These are phyloP conservation scores for Westerdykella ornata DNA, from an alignment of 2,329 filamentous ascomycete species.

Conservation along the genomic window DNA sequence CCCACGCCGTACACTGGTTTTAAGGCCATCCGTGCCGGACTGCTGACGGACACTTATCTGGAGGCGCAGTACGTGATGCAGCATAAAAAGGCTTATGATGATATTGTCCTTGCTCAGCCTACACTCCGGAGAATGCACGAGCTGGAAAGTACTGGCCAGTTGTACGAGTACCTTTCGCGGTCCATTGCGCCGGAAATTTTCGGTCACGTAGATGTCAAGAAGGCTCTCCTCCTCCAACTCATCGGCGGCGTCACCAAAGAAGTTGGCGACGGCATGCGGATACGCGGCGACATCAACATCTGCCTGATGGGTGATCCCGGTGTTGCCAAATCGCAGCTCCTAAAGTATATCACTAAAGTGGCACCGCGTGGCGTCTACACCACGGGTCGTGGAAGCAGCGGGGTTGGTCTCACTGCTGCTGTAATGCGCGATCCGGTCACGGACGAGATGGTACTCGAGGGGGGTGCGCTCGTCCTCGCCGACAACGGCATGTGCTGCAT, in stretches of 20 bases:
- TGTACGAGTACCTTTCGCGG: slow-evolving; percentile 91
- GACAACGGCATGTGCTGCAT: slow-evolving; percentile 83
- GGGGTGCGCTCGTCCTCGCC: slow-evolving; percentile 69
- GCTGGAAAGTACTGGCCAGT: slow-evolving; percentile 75
- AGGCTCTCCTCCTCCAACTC: slow-evolving; percentile 86
- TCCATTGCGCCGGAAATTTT: slow-evolving; percentile 98
- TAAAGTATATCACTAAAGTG: slow-evolving; percentile 98
- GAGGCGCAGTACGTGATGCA: slow-evolving; percentile 91
- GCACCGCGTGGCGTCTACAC: slow-evolving; percentile 87
- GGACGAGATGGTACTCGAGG: slow-evolving; percentile 77
- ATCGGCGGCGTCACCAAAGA: slow-evolving; percentile 95
- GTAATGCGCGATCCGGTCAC: slow-evolving; percentile 80
- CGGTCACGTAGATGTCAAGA: slow-evolving; percentile 95
- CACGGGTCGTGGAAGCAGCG: slow-evolving; percentile 69
- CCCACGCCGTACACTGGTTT: slow-evolving; percentile 99
- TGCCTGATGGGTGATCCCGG: slow-evolving; percentile 99
- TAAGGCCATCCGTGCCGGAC: slow-evolving; percentile 88
- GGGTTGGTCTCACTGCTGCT: slow-evolving; percentile 73
- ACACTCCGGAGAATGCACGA: slow-evolving; percentile 79
- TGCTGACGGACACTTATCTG: slow-evolving; percentile 95
- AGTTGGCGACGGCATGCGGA: slow-evolving; percentile 97
- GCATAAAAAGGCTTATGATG: slow-evolving; percentile 97
- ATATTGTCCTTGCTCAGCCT: slow-evolving; percentile 74
- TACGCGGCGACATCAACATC: slow-evolving; percentile 97
- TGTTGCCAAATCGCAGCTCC: slow-evolving; percentile 96